Evolutionary conservation across 1,284 basidiomycete genomes (phyloP), one percentile per base, ranked within the genome.

Genomic region (Hymenochaete sp.): DNA sequence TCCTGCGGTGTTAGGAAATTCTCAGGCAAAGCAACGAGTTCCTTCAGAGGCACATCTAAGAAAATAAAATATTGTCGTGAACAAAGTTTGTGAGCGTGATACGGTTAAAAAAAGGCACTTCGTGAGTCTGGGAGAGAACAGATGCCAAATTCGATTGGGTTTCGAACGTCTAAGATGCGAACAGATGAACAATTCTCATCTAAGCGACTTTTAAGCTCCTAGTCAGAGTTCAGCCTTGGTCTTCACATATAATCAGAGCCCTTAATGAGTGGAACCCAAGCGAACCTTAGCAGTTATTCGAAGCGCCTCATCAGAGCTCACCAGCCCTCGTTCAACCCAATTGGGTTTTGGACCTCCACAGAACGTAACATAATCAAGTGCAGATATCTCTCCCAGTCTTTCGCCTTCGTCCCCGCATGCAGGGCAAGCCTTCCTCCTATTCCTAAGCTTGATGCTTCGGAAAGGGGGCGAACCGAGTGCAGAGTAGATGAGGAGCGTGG

Each of bases 91-190:
- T 13, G n/a, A 27, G 31, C 18, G 39, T 28, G 25, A 38, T 21
- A 35, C 45, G 16, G 26, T 25, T 33, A 27, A 19, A 21, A n/a
- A n/a, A 2, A 67, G 82, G 56, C 52, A 95, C 93, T 93, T 44
- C 63, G 72, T 3, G 89, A 90, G 1, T 67, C 68, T 2, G 83
- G 79, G 18, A 98, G 61, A 44, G 79, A 76, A 52, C 91, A 93
- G 32, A 98, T 97, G 0, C 80, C 83, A 60, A 82, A 98, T 62
- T 98, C 93, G 0, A 75, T 76, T 26, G 67, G 63, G 1, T 89
- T 77, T 13, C 96, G 74, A 4, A 96, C 92, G 55, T 98, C 96
- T 13, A 98, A 66, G 7, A 97, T 58, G 1, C 59, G 58, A 2
- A 64, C 55, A 4, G 22, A 38, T n/a, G 57, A 50, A 25, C 59